Base-by-base conservation (phyloP, 1,284 basidiomycete species). In the Cryptococcus depauperatus region DNA sequence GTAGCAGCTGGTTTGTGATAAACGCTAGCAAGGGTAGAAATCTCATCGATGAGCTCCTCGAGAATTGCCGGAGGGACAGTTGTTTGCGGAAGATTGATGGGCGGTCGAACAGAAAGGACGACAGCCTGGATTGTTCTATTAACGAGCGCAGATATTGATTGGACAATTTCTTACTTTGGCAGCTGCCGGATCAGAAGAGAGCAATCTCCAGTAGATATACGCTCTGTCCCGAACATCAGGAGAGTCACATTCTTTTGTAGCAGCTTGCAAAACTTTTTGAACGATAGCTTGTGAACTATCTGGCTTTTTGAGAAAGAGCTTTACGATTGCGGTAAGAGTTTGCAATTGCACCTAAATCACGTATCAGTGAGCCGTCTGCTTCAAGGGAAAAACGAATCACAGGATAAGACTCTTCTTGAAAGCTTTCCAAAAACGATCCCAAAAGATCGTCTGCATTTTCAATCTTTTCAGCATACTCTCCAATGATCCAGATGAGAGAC, bases 401-500 rank as follows among this genome's bases (percentile, higher is more conserved):
- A 26, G 65, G 62, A 54, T 69, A 71, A 85, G 79, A 96, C 87
- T 98, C 95, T 48, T 97, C 92, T 56, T 93, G 71, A 74, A 98
- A 99, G 2, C 80, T 83, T 55, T 85, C 92, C 37, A 92, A 74
- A 48, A 97, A 78, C 54, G 95, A 91, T 53, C 95, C 91, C 60
- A 99, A 76, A 39, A 98, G 76, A 59, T 98, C 92, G 62, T 96
- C 91, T 7, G 84, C 86, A 59, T 97, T 96, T 47, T 96, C 89
- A 51, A 99, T 98, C 58, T 84, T 80, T 65, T 98, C 83, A 5
- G 93, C 89, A 62, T 92, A 98, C 71, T 99, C 90, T 1, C 95
- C 95, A 42, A 98, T 77, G 59, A 98, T 92, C 95, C 95, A 99
- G 46, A 99, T 82, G 79, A 98, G 90, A 2, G 92, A 85, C 1